phyloP scores from a whole-genome alignment of 2,329 filamentous ascomycete species.

The Fonsecaea multimorphosa region DNA sequence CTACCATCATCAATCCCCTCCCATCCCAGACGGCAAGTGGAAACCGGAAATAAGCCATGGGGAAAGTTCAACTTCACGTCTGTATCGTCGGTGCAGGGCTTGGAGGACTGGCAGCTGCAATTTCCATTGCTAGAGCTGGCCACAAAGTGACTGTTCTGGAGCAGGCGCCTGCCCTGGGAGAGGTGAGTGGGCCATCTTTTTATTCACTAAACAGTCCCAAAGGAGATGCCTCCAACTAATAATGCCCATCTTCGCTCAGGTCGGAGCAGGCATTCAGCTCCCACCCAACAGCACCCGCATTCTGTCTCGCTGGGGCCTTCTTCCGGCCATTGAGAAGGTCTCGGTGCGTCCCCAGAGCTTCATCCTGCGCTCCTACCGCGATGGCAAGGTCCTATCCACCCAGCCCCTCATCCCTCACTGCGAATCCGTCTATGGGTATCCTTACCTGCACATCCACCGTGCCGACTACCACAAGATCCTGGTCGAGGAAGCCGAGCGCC shows the following conservation, averaged over 20 bases:
- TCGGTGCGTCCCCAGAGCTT: conserved; percentile 43
- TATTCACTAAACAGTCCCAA: neutral
- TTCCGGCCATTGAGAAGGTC: conserved; percentile 40
- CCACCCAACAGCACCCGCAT: conserved; percentile 44
- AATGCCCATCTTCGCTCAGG: conserved; percentile 29
- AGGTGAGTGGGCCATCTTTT: conserved; percentile 43
- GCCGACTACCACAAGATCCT: conserved; percentile 57
- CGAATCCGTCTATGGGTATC: conserved; percentile 44
- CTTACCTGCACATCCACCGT: conserved; percentile 59
- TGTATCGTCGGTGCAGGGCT: conserved; percentile 52
- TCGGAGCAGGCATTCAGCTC: conserved; percentile 46
- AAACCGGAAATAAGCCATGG: conserved; percentile 6
- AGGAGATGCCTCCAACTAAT: neutral
- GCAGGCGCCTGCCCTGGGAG: conserved; percentile 48
- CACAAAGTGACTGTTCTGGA: conserved; percentile 51
- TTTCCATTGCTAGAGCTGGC: conserved; percentile 48
- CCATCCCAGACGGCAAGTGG: neutral
- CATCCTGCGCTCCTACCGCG: conserved; percentile 43
- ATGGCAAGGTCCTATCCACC: conserved; percentile 49
- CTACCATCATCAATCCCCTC: no score
- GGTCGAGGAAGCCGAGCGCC: conserved; percentile 47
- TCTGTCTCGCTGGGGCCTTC: conserved; percentile 42
- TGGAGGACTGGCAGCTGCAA: conserved; percentile 51
- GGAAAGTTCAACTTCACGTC: conserved; percentile 34
- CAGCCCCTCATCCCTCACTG: conserved; percentile 37